Percentiles rank a stretch among this genome's conserved stretches.
These are phyloP conservation scores for Ostreobium quekettii DNA, from an alignment of 139 green algal genomes.

Conservation along the genomic window DNA sequence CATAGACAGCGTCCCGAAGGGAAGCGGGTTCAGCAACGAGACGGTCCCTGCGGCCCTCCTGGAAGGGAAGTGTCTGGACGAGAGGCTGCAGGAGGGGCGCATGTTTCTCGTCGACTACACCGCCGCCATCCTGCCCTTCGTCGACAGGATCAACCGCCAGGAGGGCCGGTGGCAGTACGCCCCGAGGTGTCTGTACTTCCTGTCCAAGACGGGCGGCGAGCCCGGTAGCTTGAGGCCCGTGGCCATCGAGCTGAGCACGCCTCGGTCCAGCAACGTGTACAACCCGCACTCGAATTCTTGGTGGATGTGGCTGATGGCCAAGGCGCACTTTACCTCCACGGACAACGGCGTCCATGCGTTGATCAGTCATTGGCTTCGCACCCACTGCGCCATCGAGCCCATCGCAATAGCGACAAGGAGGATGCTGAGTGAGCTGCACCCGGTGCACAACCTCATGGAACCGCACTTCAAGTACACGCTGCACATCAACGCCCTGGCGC, in stretches of 20 bases:
- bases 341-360: slow-evolving; percentile 39
- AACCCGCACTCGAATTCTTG: neutral
- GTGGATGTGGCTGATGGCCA: slow-evolving; percentile 12
- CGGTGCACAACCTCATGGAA: slow-evolving; percentile 13
- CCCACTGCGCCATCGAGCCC: slow-evolving; percentile 36
- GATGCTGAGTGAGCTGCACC: slow-evolving; percentile 36
- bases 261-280: slow-evolving; percentile 6
- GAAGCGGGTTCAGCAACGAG: slow-evolving; percentile 22
- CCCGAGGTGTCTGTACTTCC: neutral
- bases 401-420: slow-evolving; percentile 37
- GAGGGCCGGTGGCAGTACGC: neutral
- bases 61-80: neutral
- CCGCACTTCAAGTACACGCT: slow-evolving; percentile 32
- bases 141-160: neutral
- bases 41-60: slow-evolving; percentile 3
- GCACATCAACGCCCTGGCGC: slow-evolving; percentile 42
- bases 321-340: slow-evolving; percentile 13
- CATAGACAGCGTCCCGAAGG: slow-evolving; percentile 20
- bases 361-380: slow-evolving; percentile 37
- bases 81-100: neutral
- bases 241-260: slow-evolving; percentile 34
- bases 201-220: slow-evolving; percentile 4
- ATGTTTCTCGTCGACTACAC: neutral
- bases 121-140: neutral
- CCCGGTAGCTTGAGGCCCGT: slow-evolving; percentile 24